Base-by-base conservation (phyloP, 1,284 basidiomycete species). In the Takashimella koratensis region DNA sequence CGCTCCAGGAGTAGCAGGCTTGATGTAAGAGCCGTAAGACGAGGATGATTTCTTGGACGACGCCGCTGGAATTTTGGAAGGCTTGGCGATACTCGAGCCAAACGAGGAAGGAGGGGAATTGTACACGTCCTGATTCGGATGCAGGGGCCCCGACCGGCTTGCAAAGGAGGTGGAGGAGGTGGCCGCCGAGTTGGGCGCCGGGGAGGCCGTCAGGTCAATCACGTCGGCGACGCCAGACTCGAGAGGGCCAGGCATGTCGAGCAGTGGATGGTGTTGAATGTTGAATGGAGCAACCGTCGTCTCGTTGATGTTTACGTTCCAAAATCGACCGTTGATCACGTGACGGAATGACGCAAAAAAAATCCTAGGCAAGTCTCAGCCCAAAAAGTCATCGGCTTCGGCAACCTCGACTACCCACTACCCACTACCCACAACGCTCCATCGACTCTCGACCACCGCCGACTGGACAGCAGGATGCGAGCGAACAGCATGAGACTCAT, bases 21-120 rank as follows among this genome's bases (percentile, higher is more conserved):
- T 68, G 53, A 74, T 74, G 49, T 68, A 71, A n/a, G 54, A 53
- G n/a, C 46, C 47, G 47, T 67, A 70, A 4, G 52, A 23, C 8
- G 30, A 36, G 30, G 30, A 36, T 8, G 30, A 36, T 36, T 36
- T 36, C 10, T 22, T 30, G 12, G 47, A 21, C 43, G 36, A 13
- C 19, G 42, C 12, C 5, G 46, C 8, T 16, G 24, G 25, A 24
- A 25, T n/a, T 47, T 51, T 57, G 25, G 42, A 19, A 21, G 55
- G 42, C 20, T 58, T 58, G 42, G 48, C 40, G 19, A 58, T 49
- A 24, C 52, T 54, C 4, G 49, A 26, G 5, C 56, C 56, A 26
- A 58, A 58, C 4, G 45, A 43, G 4, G 44, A 39, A 41, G 30
- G 30, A 8, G 30, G 30, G 30, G 30, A 36, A 36, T 8, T 8